Percentiles rank a stretch among this genome's conserved stretches.
Conservation (phyloP, 192 early-diverging fungal species). For the Entophlyctis luteolus region DNA sequence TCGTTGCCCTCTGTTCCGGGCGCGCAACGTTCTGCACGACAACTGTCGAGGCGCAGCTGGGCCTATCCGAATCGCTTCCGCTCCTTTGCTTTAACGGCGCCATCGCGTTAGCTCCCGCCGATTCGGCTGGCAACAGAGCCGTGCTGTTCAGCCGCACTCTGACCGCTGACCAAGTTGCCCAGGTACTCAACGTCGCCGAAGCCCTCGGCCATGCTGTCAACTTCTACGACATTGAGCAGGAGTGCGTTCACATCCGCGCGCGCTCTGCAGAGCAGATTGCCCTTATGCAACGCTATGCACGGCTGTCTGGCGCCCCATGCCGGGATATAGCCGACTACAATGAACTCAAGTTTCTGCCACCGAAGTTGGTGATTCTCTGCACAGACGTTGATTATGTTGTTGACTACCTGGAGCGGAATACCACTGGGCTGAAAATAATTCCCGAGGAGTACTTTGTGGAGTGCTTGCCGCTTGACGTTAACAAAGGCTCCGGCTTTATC, state of each 20-base stretch:
- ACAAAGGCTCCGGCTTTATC: slow-evolving; percentile 8
- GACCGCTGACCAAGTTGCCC: not conserved
- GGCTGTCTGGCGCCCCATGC: not conserved
- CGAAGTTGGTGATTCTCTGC: not conserved
- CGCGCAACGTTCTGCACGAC: not conserved
- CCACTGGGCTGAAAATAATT: not conserved
- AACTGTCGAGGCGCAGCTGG: slow-evolving; percentile 1
- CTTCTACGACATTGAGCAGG: not conserved
- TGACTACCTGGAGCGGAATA: not conserved
- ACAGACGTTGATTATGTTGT: not conserved
- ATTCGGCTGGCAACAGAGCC: not conserved
- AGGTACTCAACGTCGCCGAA: not conserved
- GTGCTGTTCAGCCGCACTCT: not conserved
- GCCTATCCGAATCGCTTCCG: not conserved
- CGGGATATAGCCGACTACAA: not conserved
- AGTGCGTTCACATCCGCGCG: not conserved
- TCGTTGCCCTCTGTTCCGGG: not conserved
- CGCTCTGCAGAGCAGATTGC: not conserved
- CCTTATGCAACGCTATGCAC: not conserved
- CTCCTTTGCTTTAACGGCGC: slow-evolving; percentile 2
- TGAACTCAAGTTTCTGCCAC: not conserved
- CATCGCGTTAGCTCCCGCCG: not conserved
- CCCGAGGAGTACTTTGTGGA: slow-evolving; percentile 13
- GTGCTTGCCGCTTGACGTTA: slow-evolving; percentile 5
- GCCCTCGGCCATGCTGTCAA: not conserved